Percentiles rank a stretch among this genome's conserved stretches.
These are phyloP conservation scores for Brassica balearica DNA, from an alignment of 441 rosid genomes.

Conservation along the genomic window DNA sequence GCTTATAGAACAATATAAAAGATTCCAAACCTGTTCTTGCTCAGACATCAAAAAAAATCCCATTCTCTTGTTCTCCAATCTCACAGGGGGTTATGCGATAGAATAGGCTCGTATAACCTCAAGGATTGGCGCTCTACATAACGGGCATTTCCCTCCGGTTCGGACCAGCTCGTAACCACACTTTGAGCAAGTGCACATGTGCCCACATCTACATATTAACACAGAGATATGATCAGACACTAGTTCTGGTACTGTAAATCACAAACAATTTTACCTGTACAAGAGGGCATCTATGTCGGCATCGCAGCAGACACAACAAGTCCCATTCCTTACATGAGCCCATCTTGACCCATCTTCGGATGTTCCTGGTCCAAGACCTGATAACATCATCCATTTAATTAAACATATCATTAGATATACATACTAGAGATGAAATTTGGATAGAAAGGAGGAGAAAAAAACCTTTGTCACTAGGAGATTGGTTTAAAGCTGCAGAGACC, in stretches of 20 bases:
- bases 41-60: slow-evolving; percentile 10
- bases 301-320: slow-evolving; percentile 11
- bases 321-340: slow-evolving; percentile 11
- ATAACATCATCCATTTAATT: neutral
- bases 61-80: neutral
- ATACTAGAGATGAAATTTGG: neutral
- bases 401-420: neutral
- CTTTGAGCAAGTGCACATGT: slow-evolving; percentile 22
- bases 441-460: neutral
- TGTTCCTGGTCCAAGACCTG: slow-evolving; percentile 20
- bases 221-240: neutral
- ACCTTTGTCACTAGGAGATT: slow-evolving; percentile 13
- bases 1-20: neutral
- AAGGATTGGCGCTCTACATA: slow-evolving; percentile 23
- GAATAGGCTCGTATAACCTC: slow-evolving; percentile 24
- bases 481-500: slow-evolving; percentile 8
- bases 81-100: slow-evolving; percentile 5
- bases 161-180: slow-evolving; percentile 14
- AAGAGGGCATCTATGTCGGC: slow-evolving; percentile 19
- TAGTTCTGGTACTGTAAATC: neutral
- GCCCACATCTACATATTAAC: slow-evolving; percentile 14
- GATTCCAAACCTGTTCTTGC: neutral
- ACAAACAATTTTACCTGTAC: slow-evolving; percentile 7
- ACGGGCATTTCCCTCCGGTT: slow-evolving; percentile 15
- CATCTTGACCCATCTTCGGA: slow-evolving; percentile 21